Evolutionary conservation across 331 rosid genomes (phyloP), one percentile per base, ranked within the genome.

Genomic region (Quercus tomentella): DNA sequence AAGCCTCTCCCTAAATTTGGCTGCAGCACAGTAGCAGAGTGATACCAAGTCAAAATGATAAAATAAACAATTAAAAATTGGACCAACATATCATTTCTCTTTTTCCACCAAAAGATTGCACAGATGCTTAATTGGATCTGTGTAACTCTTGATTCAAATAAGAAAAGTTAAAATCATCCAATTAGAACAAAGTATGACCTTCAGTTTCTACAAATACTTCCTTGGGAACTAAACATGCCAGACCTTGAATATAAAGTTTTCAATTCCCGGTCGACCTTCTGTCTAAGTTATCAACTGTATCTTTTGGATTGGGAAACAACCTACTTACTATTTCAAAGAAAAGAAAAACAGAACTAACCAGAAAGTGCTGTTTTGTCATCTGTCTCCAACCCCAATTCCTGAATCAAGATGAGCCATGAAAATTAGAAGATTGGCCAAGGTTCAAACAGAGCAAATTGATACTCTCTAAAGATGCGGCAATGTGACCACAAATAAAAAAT

Each of bases 331-430:
- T 68, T 73, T 28, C 81, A 51, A 74, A 31, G 71, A 57, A 63
- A 10, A 70, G 76, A 76, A 23, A 81, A 49, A 81, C 35, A 77
- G 77, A 74, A 86, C 98, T 71, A 74, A 96, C 99, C 97, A 81
- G 99, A 89, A 70, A 96, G 98, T 70, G 99, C 96, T 74, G 98
- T 96, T 87, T 96, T 96, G 86, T 96, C 99, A 83, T 96, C 98
- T 20, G 99, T 93, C 85, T 96, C 99, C 84, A 96, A 85, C 75
- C 97, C 98, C 80, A 96, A 79, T 82, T 91, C 98, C 99, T 96
- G 89, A 83, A 86, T 62, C 56, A 73, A 76, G 33, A n/a, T 33
- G 68, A 72, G 75, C 28, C 68, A 54, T 56, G 35, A 30, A 58
- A 70, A 75, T 86, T 45, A 72, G 74, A 81, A 67, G 61, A 33